Evolutionary conservation across 495 filamentous ascomycete species (phyloP).

Genomic region (Tuber umbilicatum): DNA sequence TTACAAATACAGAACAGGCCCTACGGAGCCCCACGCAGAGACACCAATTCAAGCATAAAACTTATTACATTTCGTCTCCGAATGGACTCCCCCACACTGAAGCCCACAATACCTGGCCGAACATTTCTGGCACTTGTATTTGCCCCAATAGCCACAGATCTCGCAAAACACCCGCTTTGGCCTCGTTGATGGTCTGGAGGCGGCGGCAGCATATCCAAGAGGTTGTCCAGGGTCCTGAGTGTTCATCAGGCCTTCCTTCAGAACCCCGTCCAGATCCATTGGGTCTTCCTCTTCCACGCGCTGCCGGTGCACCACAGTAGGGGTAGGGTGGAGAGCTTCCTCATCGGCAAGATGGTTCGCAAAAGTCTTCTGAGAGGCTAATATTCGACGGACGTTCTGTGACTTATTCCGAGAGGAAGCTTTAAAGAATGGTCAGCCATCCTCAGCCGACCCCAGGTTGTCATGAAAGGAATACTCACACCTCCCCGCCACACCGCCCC

Average conservation of each 20-base stretch:
- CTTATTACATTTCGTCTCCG: constrained; percentile 40
- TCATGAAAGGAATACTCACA: constrained; percentile 14
- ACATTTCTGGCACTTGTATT: constrained; percentile 39
- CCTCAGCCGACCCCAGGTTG: not conserved
- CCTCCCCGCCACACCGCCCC: constrained; percentile 1
- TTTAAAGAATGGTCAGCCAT: constrained; percentile 1
- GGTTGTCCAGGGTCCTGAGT: constrained; percentile 19
- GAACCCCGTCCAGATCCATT: constrained; percentile 1
- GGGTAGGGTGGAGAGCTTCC: constrained; percentile 53
- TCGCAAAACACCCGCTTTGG: constrained; percentile 39
- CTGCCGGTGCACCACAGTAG: not conserved
- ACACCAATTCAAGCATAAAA: constrained; percentile 30
- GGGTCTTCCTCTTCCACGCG: not conserved
- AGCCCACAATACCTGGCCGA: constrained; percentile 41
- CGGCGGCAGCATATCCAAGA: constrained; percentile 27
- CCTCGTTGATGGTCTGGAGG: constrained; percentile 14
- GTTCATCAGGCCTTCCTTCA: not conserved
- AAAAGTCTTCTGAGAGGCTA: constrained; percentile 88
- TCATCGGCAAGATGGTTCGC: constrained; percentile 86
- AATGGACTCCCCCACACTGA: constrained; percentile 36
- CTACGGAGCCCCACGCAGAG: not conserved
- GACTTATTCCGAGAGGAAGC: constrained; percentile 44
- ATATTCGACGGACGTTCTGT: constrained; percentile 75
- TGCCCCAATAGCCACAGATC: constrained; percentile 42
- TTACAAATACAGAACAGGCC: constrained; percentile 1